Base-by-base conservation (phyloP, 2,329 filamentous ascomycete genomes). In the Diaporthe velutina region DNA sequence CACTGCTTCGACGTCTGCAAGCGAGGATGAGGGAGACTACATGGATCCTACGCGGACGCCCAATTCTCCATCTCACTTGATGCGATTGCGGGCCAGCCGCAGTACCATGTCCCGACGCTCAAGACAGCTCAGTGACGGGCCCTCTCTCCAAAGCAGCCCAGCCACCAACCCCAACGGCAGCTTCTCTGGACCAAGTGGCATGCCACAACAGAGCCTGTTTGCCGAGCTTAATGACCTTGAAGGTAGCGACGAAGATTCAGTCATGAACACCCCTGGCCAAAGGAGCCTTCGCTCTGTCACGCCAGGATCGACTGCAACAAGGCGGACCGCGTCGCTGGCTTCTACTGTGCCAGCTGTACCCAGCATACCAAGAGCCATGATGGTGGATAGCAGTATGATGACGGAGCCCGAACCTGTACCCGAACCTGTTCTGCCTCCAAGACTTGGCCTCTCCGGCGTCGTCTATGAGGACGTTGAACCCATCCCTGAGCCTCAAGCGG, bases 171-270 rank as follows among this genome's bases (percentile, higher is more conserved):
- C 83, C 25, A 87, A 85, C 75, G 88, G 86, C 78, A 88, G 86
- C 76, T 83, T 82, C 61, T 80, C 84, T 72, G 85, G 85, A 60
- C 89, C 4, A 86, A 90, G 13, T 85, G 89, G 73, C 83, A 83
- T 57, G 84, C 80, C 25, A 89, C 91, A 22, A 22, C 94, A 98
- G 85, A 98, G 94, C 80, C 87, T 99, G 68, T 98, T 97, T 82
- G 95, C 95, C 54, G 97, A 99, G 83, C 89, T 99, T 55, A 95
- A 94, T 71, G 94, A 95, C 78, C 86, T 98, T 57, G 93, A 91
- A 76, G 91, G 91, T 77, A 93, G 93, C 78, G 94, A 95, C 76
- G 94, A 95, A 75, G 93, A 93, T 76, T 92, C 93, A 71, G 86
- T 84, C 74, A 87, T 86, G 25, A 88, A 85, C 35, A 92, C 90